These are phyloP conservation scores for Trapa incisa DNA, from an alignment of 345 rosid genomes.

Conservation along the genomic window DNA sequence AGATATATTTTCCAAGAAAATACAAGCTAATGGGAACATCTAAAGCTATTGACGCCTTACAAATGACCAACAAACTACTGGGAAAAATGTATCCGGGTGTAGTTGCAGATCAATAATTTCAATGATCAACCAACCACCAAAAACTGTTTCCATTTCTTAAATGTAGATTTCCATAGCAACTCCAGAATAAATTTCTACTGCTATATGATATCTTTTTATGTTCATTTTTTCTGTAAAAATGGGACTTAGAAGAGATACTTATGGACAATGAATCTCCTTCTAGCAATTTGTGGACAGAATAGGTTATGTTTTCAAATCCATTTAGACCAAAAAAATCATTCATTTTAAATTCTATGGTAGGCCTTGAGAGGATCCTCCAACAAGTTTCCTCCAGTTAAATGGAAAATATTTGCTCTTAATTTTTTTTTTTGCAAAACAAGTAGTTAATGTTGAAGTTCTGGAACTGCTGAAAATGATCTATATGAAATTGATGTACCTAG, in stretches of 20 bases:
- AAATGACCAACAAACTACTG: background rate
- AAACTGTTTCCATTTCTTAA: background rate
- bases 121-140: background rate
- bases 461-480: background rate
- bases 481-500: slow-evolving; percentile 45
- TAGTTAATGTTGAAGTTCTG: background rate
- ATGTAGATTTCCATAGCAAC: background rate
- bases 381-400: no score
- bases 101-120: no score
- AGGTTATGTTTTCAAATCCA: no score
- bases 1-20: background rate
- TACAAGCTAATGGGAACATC: background rate
- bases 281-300: no score
- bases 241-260: no score
- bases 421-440: background rate
- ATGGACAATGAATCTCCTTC: no score
- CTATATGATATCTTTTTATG: background rate
- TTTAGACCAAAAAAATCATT: no score
- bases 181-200: background rate
- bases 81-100: background rate
- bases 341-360: no score
- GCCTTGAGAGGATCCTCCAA: no score
- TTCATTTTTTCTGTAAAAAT: no score
- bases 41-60: background rate
- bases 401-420: no score